Evolutionary conservation across 768 basidiomycete species (phyloP).

Genomic region (Gautieria morchelliformis): DNA sequence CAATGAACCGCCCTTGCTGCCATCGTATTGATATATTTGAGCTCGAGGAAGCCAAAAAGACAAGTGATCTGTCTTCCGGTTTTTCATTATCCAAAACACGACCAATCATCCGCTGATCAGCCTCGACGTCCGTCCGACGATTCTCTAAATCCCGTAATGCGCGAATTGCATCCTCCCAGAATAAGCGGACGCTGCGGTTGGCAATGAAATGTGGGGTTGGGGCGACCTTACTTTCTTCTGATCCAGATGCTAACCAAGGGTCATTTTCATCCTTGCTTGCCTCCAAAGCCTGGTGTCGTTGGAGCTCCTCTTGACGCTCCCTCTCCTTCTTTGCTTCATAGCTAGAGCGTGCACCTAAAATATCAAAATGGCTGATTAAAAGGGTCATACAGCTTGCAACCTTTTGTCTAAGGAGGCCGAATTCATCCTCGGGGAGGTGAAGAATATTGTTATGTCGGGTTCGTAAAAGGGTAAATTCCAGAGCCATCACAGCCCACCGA

Average conservation of each 20-base stretch:
- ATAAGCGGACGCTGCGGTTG: constrained; percentile 50
- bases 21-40: constrained; percentile 94
- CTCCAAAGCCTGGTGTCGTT: constrained; percentile 44
- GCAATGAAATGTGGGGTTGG: not conserved
- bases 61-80: constrained; percentile 85
- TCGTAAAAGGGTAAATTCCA: constrained; percentile 84
- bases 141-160: constrained; percentile 58
- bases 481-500: constrained; percentile 94
- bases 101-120: constrained; percentile 69
- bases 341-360: constrained; percentile 86
- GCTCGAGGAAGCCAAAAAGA: constrained; percentile 91
- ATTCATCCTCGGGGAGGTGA: constrained; percentile 80
- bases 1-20: constrained; percentile 98
- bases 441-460: constrained; percentile 85
- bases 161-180: constrained; percentile 63
- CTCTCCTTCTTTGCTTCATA: constrained; percentile 85
- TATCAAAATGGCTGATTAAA: constrained; percentile 96
- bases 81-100: constrained; percentile 92
- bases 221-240: not conserved
- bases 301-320: constrained; percentile 63
- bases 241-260: not conserved
- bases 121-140: constrained; percentile 45
- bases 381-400: constrained; percentile 95
- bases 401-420: constrained; percentile 80
- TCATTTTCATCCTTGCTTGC: constrained; percentile 42